Evolutionary conservation across 2,329 filamentous ascomycete species (phyloP).

Genomic region (Epichloe uncinata): DNA sequence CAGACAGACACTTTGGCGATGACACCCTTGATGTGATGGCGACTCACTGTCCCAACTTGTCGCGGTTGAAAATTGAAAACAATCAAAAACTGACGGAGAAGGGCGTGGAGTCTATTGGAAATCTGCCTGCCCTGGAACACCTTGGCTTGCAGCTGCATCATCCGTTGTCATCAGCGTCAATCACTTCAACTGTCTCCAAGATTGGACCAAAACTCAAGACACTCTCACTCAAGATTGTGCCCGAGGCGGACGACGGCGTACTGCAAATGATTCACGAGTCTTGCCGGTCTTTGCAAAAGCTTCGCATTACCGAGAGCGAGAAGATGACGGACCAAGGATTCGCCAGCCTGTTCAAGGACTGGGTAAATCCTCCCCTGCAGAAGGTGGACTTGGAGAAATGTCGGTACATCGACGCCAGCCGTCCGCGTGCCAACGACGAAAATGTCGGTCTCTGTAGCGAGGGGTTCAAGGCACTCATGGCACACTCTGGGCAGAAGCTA

Average conservation of each 20-base stretch:
- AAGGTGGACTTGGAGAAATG: constrained; percentile 66
- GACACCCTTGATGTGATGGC: constrained; percentile 50
- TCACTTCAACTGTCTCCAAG: constrained; percentile 46
- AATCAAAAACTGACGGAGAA: constrained; percentile 60
- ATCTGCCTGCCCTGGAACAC: constrained; percentile 53
- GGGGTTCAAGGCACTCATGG: constrained; percentile 72
- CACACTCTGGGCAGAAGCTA: constrained; percentile 58
- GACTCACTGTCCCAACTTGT: constrained; percentile 51
- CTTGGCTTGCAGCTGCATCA: constrained; percentile 57
- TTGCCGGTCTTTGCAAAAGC: constrained; percentile 56
- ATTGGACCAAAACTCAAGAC: constrained; percentile 59
- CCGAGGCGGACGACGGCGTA: constrained; percentile 52
- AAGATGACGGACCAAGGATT: constrained; percentile 64
- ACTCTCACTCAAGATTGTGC: constrained; percentile 60
- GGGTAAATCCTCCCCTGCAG: constrained; percentile 58
- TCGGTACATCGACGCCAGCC: constrained; percentile 59
- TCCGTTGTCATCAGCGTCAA: constrained; percentile 39
- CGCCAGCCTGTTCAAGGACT: constrained; percentile 56
- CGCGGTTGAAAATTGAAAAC: constrained; percentile 65
- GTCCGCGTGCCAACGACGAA: constrained; percentile 51
- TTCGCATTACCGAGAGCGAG: constrained; percentile 70
- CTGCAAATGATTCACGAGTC: constrained; percentile 57
- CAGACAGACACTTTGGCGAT: constrained; percentile 71
- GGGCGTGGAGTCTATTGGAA: constrained; percentile 51
- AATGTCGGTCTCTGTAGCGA: constrained; percentile 60